Percentiles rank a stretch among this genome's conserved stretches.
Evolutionary conservation across 495 filamentous ascomycete species (phyloP).

Genomic region (Acidiella bohemica): DNA sequence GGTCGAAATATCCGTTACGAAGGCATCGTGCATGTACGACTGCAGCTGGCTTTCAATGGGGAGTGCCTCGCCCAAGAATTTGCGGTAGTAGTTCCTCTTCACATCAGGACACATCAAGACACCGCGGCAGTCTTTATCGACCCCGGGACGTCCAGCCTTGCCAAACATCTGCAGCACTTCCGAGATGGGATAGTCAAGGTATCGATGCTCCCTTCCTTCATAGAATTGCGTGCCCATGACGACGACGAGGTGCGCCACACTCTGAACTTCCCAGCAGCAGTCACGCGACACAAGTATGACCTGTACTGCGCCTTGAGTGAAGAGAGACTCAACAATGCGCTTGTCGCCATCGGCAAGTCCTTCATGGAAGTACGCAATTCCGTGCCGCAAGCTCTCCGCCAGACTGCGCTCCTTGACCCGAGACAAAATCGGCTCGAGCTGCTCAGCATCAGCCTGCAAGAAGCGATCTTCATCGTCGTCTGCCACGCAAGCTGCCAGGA

Average conservation of each 20-base stretch:
- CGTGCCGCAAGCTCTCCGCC: constrained; percentile 83
- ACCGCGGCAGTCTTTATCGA: constrained; percentile 72
- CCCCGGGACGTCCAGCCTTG: constrained; percentile 64
- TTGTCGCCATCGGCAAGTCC: constrained; percentile 79
- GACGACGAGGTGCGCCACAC: constrained; percentile 76
- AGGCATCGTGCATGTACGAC: constrained; percentile 82
- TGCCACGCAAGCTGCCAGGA: constrained; percentile 68
- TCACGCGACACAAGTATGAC: constrained; percentile 87
- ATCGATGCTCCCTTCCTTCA: constrained; percentile 91
- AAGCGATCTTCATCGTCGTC: constrained; percentile 93
- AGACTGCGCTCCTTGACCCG: constrained; percentile 74
- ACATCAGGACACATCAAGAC: constrained; percentile 89
- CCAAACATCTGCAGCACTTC: constrained; percentile 99
- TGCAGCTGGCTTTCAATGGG: constrained; percentile 93
- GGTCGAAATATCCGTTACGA: constrained; percentile 91
- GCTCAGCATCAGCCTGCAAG: constrained; percentile 62
- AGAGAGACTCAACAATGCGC: constrained; percentile 82
- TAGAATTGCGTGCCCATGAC: constrained; percentile 99
- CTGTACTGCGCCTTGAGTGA: constrained; percentile 82
- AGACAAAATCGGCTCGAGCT: constrained; percentile 68
- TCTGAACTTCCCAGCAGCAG: constrained; percentile 90
- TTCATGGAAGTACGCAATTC: constrained; percentile 95
- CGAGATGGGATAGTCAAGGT: constrained; percentile 90
- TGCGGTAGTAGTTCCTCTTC: constrained; percentile 95
- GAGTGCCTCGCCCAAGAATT: constrained; percentile 92